Evolutionary conservation across 176 grass and related monocot genomes (phyloP).

Genomic region (Leersia perrieri): DNA sequence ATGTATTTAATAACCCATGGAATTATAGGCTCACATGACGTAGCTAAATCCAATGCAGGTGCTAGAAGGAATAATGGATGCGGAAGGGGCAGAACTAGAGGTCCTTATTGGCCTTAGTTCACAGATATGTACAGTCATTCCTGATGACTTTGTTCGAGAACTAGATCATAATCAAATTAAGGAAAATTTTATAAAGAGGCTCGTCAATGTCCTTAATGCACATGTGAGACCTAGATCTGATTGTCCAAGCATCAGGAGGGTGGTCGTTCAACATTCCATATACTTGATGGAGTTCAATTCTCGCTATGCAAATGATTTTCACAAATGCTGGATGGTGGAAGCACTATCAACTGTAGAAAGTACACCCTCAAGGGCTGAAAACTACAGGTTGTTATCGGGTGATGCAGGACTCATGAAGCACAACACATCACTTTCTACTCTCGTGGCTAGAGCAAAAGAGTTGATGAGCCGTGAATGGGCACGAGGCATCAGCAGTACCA

Average conservation of each 20-base stretch:
- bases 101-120: slow-evolving; percentile 1
- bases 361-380: slow-evolving; percentile 3
- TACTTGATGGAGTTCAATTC: background rate
- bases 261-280: background rate
- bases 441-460: no score
- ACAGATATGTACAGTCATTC: background rate
- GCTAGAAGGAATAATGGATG: background rate
- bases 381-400: background rate
- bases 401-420: slow-evolving; percentile 5
- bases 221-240: background rate
- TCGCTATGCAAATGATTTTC: background rate
- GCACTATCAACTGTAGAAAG: background rate
- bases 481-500: background rate
- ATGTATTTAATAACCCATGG: no score
- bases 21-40: no score
- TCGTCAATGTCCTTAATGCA: background rate
- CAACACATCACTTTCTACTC: background rate
- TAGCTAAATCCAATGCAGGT: background rate
- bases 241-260: background rate
- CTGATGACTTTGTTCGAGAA: background rate
- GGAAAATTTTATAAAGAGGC: background rate
- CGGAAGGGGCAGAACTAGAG: background rate
- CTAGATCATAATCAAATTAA: background rate
- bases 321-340: background rate
- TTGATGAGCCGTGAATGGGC: background rate